phyloP scores from a whole-genome alignment of 257 asterid genomes.

The Lycium barbarum region DNA sequence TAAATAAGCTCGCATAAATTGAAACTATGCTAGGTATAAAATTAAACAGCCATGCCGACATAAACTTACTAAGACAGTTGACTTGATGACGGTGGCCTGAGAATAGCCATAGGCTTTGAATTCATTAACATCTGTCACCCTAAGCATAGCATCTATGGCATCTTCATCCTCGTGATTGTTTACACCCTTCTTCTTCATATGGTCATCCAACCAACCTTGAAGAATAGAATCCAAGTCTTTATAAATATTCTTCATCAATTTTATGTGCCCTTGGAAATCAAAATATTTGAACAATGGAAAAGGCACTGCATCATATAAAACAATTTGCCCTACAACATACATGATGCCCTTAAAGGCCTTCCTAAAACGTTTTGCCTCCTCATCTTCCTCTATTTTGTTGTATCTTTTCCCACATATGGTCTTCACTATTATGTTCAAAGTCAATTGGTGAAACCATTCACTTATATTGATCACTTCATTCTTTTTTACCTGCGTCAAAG shows the following conservation, averaged over 20 bases:
- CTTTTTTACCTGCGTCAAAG: background rate
- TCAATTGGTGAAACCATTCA: conserved; percentile 46
- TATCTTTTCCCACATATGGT: conserved; percentile 56
- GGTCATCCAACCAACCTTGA: conserved; percentile 52
- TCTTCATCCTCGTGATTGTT: conserved; percentile 40
- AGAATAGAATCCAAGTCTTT: conserved; percentile 43
- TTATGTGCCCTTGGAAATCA: conserved; percentile 52
- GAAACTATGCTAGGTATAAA: background rate
- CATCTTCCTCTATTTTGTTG: background rate
- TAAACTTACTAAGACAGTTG: conserved; percentile 41
- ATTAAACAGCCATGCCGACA: background rate
- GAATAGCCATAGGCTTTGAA: conserved; percentile 17
- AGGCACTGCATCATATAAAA: conserved; percentile 47
- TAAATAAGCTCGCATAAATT: background rate
- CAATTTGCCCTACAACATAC: conserved; percentile 45
- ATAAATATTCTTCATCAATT: conserved; percentile 49
- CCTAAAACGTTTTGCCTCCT: conserved; percentile 36
- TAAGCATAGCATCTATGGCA: conserved; percentile 64
- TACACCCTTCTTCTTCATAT: conserved; percentile 26
- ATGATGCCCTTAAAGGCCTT: conserved; percentile 44
- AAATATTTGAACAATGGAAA: conserved; percentile 47
- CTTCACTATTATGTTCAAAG: conserved; percentile 45
- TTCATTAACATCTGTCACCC: conserved; percentile 42
- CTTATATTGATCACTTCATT: conserved; percentile 41
- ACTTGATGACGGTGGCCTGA: conserved; percentile 28